Base-by-base conservation (phyloP, 805 yeast genomes). In the Kluyveromyces aestuarii region DNA sequence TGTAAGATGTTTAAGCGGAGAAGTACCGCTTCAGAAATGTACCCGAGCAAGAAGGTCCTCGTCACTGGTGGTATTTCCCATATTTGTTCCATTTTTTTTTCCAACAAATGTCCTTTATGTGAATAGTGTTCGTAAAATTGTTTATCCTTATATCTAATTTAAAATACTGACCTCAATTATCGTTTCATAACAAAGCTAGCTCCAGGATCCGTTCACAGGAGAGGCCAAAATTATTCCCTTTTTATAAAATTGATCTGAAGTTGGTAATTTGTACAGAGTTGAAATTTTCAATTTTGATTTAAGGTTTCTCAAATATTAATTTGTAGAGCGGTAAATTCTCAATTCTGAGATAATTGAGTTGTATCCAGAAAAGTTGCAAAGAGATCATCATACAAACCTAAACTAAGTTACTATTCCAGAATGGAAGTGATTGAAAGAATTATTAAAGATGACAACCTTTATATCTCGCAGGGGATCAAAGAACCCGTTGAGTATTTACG, bases 401-500 rank as follows among this genome's bases (percentile, higher is more conserved):
- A 21, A 3, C 25, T 30, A 30, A 30, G 35, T 30, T 30, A 30
- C 6, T 21, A 3, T 21, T 21, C 25, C 25, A 21, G 25, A 3
- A 40, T 43, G 45, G 39, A 43, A 8, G 18, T 21, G 8, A 17
- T 43, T 14, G 45, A 43, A 10, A 37, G 18, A 27, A 19, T 43
- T 11, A 43, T 43, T 16, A 14, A 19, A 21, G 36, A 36, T 33
- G 39, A 43, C n/a, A 35, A n/a, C 4, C 21, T 43, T 18, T 27
- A 43, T 21, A 10, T 33, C 8, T 7, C 45, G 27, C 35, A 9
- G 16, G 18, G 13, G 9, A 14, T 43, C 13, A 37, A 45, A 18
- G 42, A 63, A 13, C 87, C 88, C 1, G 82, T 71, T 54, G 55
- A 62, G 4, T 80, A 82, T 56, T 65, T 82, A 10, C 66, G 69